Conservation (phyloP, 805 yeast species). For the Sugiyamaella qingdaonensis region DNA sequence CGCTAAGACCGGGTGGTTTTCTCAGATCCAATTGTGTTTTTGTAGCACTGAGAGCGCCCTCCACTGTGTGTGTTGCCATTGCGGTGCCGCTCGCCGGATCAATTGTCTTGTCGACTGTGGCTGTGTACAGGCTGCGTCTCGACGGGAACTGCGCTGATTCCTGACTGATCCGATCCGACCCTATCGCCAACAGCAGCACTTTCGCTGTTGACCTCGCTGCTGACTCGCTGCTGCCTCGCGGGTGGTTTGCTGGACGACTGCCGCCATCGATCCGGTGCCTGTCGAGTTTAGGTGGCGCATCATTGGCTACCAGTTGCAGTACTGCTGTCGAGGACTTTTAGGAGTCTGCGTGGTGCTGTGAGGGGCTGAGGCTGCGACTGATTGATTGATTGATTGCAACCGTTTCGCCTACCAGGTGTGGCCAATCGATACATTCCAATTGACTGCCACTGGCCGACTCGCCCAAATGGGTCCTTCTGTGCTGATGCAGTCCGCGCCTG, state of each 20-base stretch:
- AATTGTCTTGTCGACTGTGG: background rate
- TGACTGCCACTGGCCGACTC: background rate
- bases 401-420: too few relatives aligned
- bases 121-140: background rate
- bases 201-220: background rate
- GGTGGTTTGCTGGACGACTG: too few relatives aligned
- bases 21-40: background rate
- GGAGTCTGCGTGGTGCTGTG: background rate
- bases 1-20: background rate
- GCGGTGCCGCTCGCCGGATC: background rate
- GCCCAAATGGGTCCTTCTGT: background rate
- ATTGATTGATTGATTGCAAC: too few relatives aligned
- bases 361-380: too few relatives aligned
- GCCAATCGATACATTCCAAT: too few relatives aligned
- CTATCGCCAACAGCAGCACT: background rate
- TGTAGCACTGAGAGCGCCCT: too few relatives aligned
- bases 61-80: too few relatives aligned
- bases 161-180: background rate
- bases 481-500: slow-evolving; percentile 2
- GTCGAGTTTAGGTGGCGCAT: too few relatives aligned
- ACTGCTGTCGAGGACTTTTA: background rate
- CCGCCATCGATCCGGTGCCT: too few relatives aligned
- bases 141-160: background rate
- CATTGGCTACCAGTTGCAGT: too few relatives aligned
- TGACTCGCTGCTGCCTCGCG: too few relatives aligned